Conservation (phyloP, 2,329 filamentous ascomycete genomes). For the Claviceps spartinae region DNA sequence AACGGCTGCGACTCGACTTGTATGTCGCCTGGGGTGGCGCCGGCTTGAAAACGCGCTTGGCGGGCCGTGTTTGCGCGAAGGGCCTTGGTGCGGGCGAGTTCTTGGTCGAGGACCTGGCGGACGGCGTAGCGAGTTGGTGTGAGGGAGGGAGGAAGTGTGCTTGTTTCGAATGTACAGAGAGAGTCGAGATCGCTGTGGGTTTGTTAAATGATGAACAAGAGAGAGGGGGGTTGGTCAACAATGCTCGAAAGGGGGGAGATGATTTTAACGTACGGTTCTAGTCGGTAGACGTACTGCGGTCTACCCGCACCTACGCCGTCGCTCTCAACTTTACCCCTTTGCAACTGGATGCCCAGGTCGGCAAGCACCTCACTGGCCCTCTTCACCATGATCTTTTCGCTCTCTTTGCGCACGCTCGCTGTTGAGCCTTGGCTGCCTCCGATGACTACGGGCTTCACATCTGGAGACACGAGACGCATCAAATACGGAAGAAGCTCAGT, state of each 20-base stretch:
- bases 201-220: background rate
- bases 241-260: background rate
- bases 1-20: slow-evolving; percentile 1
- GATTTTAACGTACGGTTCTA: slow-evolving; percentile 65
- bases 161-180: slow-evolving; percentile 62
- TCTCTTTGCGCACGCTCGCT: slow-evolving; percentile 78
- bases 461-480: slow-evolving; percentile 69
- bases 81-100: slow-evolving; percentile 61
- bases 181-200: slow-evolving; percentile 53
- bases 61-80: slow-evolving; percentile 53
- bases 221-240: background rate
- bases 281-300: slow-evolving; percentile 72
- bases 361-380: slow-evolving; percentile 70
- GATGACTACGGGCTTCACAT: slow-evolving; percentile 82
- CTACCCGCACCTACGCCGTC: slow-evolving; percentile 46
- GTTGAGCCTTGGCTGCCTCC: slow-evolving; percentile 51
- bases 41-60: slow-evolving; percentile 50
- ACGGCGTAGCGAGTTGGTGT: slow-evolving; percentile 82
- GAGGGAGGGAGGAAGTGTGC: slow-evolving; percentile 39
- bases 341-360: slow-evolving; percentile 70
- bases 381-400: slow-evolving; percentile 67
- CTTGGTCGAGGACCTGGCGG: slow-evolving; percentile 83
- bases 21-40: slow-evolving; percentile 17
- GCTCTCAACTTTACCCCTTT: slow-evolving; percentile 65
- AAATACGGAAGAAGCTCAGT: slow-evolving; percentile 78